phyloP scores from a whole-genome alignment of 768 basidiomycete genomes.

The Lentinus brumalis region DNA sequence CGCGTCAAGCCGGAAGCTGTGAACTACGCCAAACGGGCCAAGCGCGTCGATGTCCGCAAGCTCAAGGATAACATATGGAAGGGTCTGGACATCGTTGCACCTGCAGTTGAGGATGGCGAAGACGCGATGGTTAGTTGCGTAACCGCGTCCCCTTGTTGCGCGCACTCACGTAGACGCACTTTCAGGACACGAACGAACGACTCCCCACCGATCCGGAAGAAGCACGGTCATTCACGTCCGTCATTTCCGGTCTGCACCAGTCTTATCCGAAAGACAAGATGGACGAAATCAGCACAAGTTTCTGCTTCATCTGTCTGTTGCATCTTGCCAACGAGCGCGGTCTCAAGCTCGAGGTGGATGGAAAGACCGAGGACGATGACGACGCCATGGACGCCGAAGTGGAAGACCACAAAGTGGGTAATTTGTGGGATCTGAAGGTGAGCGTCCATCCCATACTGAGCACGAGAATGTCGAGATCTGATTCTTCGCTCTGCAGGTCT shows the following conservation, averaged over 20 bases:
- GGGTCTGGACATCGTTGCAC: conserved; percentile 76
- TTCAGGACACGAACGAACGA: conserved; percentile 57
- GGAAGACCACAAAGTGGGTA: conserved; percentile 56
- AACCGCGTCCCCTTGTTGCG: not conserved
- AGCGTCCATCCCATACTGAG: not conserved
- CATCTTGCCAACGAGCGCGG: conserved; percentile 98
- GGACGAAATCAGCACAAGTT: conserved; percentile 97
- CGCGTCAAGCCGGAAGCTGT: conserved; percentile 86
- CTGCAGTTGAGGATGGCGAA: conserved; percentile 40
- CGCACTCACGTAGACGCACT: not conserved
- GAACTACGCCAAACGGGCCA: conserved; percentile 93
- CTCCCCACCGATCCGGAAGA: conserved; percentile 64
- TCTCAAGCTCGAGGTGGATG: conserved; percentile 68
- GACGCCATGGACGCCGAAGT: conserved; percentile 41
- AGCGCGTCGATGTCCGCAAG: conserved; percentile 94
- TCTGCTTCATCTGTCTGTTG: conserved; percentile 97
- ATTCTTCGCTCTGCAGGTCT: conserved; percentile 19
- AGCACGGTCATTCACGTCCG: conserved; percentile 71
- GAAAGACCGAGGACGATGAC: conserved; percentile 39
- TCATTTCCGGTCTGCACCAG: conserved; percentile 78
- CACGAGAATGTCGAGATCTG: not conserved
- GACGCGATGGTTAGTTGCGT: conserved; percentile 25
- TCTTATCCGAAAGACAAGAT: conserved; percentile 93
- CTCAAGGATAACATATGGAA: conserved; percentile 99
- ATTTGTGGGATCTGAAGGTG: conserved; percentile 80